Evolutionary conservation across 257 asterid species (phyloP).

Genomic region (Solanum appendiculatum): DNA sequence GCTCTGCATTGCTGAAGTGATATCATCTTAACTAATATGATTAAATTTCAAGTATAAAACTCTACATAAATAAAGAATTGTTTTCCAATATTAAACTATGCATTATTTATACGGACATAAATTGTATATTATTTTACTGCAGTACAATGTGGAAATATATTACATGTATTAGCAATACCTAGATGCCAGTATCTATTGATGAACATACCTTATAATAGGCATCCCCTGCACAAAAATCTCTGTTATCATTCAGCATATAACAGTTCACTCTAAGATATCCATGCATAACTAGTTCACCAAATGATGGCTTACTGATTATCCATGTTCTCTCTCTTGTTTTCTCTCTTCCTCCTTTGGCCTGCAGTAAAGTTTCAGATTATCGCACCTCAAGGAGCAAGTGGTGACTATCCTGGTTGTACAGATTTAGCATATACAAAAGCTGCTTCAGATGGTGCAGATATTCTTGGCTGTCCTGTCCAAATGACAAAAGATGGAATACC

Average conservation of each 20-base stretch:
- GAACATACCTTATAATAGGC: background rate
- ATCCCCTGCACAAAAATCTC: background rate
- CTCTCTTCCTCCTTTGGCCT: background rate
- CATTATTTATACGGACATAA: background rate
- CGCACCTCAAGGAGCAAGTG: conserved; percentile 82
- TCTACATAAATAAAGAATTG: background rate
- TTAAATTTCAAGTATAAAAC: background rate
- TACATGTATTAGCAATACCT: background rate
- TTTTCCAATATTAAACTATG: background rate
- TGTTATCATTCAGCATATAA: background rate
- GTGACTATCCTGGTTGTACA: conserved; percentile 76
- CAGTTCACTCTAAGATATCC: background rate
- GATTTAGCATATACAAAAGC: conserved; percentile 53
- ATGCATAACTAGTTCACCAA: background rate
- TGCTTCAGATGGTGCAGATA: conserved; percentile 60
- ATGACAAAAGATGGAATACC: conserved; percentile 58
- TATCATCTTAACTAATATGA: background rate
- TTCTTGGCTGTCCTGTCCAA: conserved; percentile 80
- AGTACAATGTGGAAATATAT: background rate
- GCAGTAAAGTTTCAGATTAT: conserved; percentile 47
- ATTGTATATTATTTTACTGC: background rate
- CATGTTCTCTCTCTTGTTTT: background rate
- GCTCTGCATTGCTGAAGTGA: background rate
- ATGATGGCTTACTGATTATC: background rate
- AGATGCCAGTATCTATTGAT: background rate